Conservation (phyloP, 176 grass and related monocot genomes). For the Bromus sterilis region DNA sequence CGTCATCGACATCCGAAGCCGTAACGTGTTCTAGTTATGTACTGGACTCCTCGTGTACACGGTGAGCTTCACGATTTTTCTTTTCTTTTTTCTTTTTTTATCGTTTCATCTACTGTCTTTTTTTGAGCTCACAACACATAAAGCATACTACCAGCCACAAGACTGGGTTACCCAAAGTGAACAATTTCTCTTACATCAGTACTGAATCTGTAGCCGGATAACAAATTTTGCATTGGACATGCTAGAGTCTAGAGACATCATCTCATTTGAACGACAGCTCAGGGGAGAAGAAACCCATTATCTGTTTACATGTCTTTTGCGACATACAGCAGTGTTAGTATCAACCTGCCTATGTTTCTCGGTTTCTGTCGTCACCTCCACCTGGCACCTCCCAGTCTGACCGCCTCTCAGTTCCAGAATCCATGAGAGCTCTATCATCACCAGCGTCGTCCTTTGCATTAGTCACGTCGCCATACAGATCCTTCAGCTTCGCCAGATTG, state of each 20-base stretch:
- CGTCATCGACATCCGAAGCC: too few relatives aligned
- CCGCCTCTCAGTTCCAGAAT: slow-evolving; percentile 78
- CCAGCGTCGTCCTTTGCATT: slow-evolving; percentile 34
- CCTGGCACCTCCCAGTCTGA: slow-evolving; percentile 69
- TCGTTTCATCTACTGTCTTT: too few relatives aligned
- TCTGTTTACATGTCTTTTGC: neutral
- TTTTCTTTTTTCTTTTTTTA: too few relatives aligned
- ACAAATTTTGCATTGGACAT: neutral
- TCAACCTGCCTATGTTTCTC: neutral
- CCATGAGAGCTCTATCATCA: slow-evolving; percentile 40
- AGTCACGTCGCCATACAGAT: slow-evolving; percentile 74
- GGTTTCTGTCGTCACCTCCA: slow-evolving; percentile 57
- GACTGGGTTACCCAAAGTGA: neutral
- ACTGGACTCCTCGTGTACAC: too few relatives aligned
- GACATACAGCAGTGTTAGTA: neutral
- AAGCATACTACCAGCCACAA: neutral
- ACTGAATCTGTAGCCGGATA: neutral
- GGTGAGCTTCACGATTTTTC: too few relatives aligned
- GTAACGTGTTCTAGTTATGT: too few relatives aligned
- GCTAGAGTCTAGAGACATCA: too few relatives aligned
- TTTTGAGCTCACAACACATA: neutral
- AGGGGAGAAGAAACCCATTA: neutral
- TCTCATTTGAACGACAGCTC: neutral
- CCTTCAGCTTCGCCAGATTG: slow-evolving; percentile 83
- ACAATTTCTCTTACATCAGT: neutral